Evolutionary conservation across 2,329 filamentous ascomycete genomes (phyloP), one percentile per base, ranked within the genome.

Genomic region (Herpotrichia juniperi): DNA sequence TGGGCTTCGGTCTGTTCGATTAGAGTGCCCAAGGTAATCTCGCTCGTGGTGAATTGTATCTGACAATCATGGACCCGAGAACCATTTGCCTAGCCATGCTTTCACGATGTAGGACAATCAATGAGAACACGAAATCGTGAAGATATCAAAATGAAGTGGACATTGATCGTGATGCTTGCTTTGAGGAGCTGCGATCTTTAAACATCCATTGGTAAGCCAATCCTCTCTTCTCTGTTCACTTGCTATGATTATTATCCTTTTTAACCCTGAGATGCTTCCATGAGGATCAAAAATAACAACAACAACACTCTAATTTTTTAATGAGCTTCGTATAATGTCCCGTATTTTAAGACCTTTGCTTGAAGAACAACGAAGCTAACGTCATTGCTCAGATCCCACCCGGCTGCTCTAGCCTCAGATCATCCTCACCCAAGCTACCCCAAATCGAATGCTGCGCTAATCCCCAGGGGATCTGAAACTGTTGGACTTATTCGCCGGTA

Each of bases 251-350:
- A 87, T 74, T 63, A 75, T 57, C 73, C n/a, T 86, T 86, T 87
- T 87, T 87, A 87, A 87, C 84, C 78, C 84, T 78, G 79, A 86
- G 74, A 67, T 74, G 70, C 71, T 75, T 70, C 79, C 51, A 74
- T 86, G 84, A 84, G 76, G 83, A 85, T 72, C 61, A 81, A 79
- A 80, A 81, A 77, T 78, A 79, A 31, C 40, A 43, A 43, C 81
- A 85, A 84, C 83, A 84, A 83, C 83, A 87, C 83, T 87, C 83
- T 87, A 87, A 87, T 87, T 87, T 87, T 87, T 87, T 86, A 74
- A 82, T 86, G 84, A 87, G 67, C 69, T 60, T 54, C 45, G 24
- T 46, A 12, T 21, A 31, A 26, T 57, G 39, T 54, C 66, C 67
- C 62, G 51, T 43, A 48, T 30, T 40, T 34, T 39, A 39, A 9